Percentiles rank a stretch among this genome's conserved stretches.
Evolutionary conservation across 116 monocot genomes (phyloP).

Genomic region (Papilionanthe hybrid): DNA sequence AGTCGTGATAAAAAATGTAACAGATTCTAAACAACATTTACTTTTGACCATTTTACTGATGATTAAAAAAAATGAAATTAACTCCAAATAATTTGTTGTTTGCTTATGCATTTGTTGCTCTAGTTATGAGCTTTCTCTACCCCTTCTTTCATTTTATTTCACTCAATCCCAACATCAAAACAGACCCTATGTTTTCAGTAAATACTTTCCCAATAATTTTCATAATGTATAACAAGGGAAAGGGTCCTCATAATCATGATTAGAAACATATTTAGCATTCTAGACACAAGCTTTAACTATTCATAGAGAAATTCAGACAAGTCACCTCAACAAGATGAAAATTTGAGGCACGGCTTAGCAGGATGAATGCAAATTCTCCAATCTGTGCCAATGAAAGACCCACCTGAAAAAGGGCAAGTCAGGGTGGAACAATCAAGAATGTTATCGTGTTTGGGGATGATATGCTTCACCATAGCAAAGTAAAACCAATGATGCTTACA

Average conservation of each 20-base stretch:
- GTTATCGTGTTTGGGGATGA: not conserved
- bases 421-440: conserved; percentile 3
- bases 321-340: conserved; percentile 90
- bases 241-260: not conserved
- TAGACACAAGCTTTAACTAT: not conserved
- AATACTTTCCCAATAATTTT: not conserved
- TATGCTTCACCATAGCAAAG: not conserved
- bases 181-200: not conserved
- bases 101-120: not conserved
- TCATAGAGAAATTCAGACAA: not conserved
- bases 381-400: conserved; percentile 93
- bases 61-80: not conserved
- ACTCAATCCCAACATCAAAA: not conserved
- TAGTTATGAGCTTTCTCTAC: not conserved
- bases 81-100: not conserved
- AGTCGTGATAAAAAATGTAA: not conserved
- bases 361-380: conserved; percentile 96
- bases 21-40: not conserved
- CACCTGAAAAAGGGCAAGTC: conserved; percentile 34
- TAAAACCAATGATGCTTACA: conserved; percentile 41
- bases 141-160: not conserved
- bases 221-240: not conserved
- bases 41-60: not conserved
- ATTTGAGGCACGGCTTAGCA: conserved; percentile 94
- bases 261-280: not conserved